A percentile compares a stretch with the other conserved stretches of the same genome.
These are phyloP conservation scores for Ceratobasidium theobromae DNA, from an alignment of 1,284 basidiomycete genomes.

Conservation along the genomic window DNA sequence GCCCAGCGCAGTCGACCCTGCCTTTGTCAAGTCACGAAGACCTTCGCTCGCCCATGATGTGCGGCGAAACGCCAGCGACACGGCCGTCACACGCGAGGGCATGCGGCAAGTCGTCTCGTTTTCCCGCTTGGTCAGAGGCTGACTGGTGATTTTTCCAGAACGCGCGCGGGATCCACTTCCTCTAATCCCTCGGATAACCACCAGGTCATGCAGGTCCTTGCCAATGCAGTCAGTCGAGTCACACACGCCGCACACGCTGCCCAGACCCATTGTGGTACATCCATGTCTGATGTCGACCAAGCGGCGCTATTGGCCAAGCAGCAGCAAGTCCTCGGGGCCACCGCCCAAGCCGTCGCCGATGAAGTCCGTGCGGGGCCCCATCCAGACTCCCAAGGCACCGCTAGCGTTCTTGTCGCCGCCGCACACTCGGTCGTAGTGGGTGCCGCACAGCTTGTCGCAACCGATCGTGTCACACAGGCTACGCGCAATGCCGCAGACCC, in stretches of 20 bases:
- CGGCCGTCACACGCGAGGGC: constrained; percentile 46
- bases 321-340: constrained; percentile 73
- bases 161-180: constrained; percentile 39
- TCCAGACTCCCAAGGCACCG: constrained; percentile 40
- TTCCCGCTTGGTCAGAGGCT: constrained; percentile 31
- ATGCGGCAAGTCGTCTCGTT: constrained; percentile 41
- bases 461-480: constrained; percentile 53
- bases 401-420: constrained; percentile 58
- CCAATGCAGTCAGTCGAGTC: constrained; percentile 19
- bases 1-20: constrained; percentile 59
- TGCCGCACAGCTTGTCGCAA: constrained; percentile 68
- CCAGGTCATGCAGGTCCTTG: constrained; percentile 66
- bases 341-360: constrained; percentile 71
- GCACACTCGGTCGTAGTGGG: constrained; percentile 76
- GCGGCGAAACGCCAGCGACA: constrained; percentile 64
- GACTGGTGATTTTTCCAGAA: constrained; percentile 10
- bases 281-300: neutral
- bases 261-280: constrained; percentile 52
- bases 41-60: constrained; percentile 62
- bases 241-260: constrained; percentile 33
- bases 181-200: constrained; percentile 50
- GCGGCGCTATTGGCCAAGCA: constrained; percentile 64
- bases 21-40: constrained; percentile 58
- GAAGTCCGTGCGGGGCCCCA: constrained; percentile 55
- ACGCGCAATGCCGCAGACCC: constrained; percentile 39